These are phyloP conservation scores for Podila minutissima DNA, from an alignment of 192 early-diverging fungal genomes.

Conservation along the genomic window DNA sequence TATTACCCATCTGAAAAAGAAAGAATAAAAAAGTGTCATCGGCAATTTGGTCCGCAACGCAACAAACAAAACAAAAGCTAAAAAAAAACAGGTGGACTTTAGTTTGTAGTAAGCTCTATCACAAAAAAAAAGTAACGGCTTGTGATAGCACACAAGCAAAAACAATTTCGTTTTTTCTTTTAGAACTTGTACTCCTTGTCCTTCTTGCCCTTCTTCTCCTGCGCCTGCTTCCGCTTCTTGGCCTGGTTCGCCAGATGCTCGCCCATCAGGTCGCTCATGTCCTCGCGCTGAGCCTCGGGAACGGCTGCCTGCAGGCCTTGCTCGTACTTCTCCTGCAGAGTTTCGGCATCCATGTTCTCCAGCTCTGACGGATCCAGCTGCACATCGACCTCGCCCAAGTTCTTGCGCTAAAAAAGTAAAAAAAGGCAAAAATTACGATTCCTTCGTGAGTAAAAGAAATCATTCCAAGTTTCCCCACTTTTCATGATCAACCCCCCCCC, in stretches of 20 bases:
- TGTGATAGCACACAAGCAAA: no score
- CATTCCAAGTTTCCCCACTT: no score
- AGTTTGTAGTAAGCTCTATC: no score
- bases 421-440: no score
- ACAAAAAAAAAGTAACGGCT: no score
- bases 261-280: conserved; percentile 90
- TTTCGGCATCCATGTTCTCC: conserved; percentile 80
- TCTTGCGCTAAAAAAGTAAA: conserved; percentile 59
- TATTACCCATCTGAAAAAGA: no score
- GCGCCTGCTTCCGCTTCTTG: conserved; percentile 4
- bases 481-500: no score
- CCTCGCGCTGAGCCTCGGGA: conserved; percentile 68
- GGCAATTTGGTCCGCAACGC: no score
- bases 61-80: no score
- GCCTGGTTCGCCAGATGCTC: conserved; percentile 70
- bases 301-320: conserved; percentile 62
- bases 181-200: background rate
- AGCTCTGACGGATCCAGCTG: conserved; percentile 92
- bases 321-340: conserved; percentile 83
- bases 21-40: no score
- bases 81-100: no score
- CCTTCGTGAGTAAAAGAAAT: no score
- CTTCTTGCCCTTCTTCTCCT: conserved; percentile 1
- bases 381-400: conserved; percentile 77
- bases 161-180: background rate